A percentile compares a stretch with the other conserved stretches of the same genome.
phyloP scores from a whole-genome alignment of 192 early-diverging fungal genomes.

The Gryganskiella cystojenkinii region DNA sequence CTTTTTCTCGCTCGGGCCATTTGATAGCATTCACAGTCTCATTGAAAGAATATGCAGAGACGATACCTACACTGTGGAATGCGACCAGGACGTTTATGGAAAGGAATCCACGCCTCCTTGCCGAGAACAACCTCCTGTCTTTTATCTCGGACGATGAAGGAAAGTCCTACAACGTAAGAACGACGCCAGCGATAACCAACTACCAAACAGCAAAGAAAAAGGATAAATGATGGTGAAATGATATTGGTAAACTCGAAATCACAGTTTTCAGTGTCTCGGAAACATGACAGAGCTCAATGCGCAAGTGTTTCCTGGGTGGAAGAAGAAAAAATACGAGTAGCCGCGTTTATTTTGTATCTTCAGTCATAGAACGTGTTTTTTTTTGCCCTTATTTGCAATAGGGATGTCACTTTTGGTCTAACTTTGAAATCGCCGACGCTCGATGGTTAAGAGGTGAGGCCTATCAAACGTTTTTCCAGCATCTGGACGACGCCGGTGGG shows the following conservation, averaged over 20 bases:
- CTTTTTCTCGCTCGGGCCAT: background rate
- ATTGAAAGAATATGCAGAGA: slow-evolving; percentile 74
- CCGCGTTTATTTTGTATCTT: too few relatives aligned
- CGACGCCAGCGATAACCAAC: too few relatives aligned
- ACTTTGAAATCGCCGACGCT: slow-evolving; percentile 82
- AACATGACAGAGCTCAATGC: too few relatives aligned
- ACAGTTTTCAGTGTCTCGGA: too few relatives aligned
- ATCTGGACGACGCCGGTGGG: slow-evolving; percentile 79
- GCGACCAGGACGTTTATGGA: slow-evolving; percentile 65
- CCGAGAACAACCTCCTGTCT: slow-evolving; percentile 49
- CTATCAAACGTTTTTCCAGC: slow-evolving; percentile 76
- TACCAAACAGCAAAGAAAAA: too few relatives aligned
- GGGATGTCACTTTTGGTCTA: slow-evolving; percentile 89
- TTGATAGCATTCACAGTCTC: slow-evolving; percentile 80
- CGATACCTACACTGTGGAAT: slow-evolving; percentile 80
- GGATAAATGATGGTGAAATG: too few relatives aligned
- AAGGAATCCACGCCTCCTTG: slow-evolving; percentile 59
- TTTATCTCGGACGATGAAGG: slow-evolving; percentile 69
- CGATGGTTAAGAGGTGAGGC: slow-evolving; percentile 73
- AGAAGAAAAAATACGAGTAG: too few relatives aligned
- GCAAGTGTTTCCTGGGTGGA: too few relatives aligned
- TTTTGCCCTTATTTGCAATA: background rate
- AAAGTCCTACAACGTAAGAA: slow-evolving; percentile 69
- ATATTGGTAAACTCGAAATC: too few relatives aligned
- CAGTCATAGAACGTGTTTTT: too few relatives aligned